Percentiles rank a stretch among this genome's conserved stretches.
Conservation (phyloP, 2,329 filamentous ascomycete genomes). For the Sarocladium strictum region DNA sequence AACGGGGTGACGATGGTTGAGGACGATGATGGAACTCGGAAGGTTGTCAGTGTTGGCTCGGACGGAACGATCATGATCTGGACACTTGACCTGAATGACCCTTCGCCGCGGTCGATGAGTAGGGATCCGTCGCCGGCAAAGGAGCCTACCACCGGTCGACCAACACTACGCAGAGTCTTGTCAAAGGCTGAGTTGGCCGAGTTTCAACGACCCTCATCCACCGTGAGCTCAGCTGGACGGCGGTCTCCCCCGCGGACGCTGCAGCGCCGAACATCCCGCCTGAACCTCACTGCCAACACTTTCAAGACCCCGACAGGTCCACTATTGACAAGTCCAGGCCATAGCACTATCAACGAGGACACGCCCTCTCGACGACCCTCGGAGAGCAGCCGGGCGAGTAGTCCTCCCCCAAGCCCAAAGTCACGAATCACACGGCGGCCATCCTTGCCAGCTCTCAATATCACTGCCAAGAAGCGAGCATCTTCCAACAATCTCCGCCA, state of each 20-base stretch:
- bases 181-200: slow-evolving; percentile 83
- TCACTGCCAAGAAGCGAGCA: slow-evolving; percentile 42
- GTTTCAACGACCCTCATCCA: slow-evolving; percentile 51
- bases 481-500: slow-evolving; percentile 36
- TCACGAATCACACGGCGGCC: slow-evolving; percentile 41
- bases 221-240: slow-evolving; percentile 29
- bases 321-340: slow-evolving; percentile 34
- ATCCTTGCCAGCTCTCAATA: slow-evolving; percentile 46
- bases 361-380: slow-evolving; percentile 44
- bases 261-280: slow-evolving; percentile 48
- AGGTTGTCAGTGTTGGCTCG: slow-evolving; percentile 67
- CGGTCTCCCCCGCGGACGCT: slow-evolving; percentile 51
- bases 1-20: slow-evolving; percentile 74
- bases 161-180: slow-evolving; percentile 76
- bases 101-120: slow-evolving; percentile 31
- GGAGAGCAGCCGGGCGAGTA: slow-evolving; percentile 36
- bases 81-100: slow-evolving; percentile 48
- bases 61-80: slow-evolving; percentile 84
- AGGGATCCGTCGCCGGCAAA: slow-evolving; percentile 52
- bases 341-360: slow-evolving; percentile 33
- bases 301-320: slow-evolving; percentile 34
- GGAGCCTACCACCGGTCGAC: slow-evolving; percentile 49
- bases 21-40: slow-evolving; percentile 43
- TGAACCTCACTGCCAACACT: slow-evolving; percentile 32
- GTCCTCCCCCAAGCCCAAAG: slow-evolving; percentile 46